phyloP scores from a whole-genome alignment of 768 basidiomycete genomes.

The Xanthoconium stramineum region DNA sequence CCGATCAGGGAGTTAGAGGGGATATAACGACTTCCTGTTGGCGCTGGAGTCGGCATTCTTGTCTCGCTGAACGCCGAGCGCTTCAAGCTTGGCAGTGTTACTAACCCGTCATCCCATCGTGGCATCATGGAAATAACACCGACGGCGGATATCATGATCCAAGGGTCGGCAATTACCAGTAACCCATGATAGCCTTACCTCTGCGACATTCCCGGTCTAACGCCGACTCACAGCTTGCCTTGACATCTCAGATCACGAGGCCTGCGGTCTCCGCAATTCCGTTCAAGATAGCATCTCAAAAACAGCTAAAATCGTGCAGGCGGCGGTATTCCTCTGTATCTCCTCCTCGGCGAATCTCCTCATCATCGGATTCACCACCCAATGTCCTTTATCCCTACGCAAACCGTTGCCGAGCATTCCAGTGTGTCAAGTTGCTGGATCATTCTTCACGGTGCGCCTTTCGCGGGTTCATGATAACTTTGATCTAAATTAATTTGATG shows the following conservation, averaged over 20 bases:
- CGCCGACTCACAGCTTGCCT: constrained; percentile 6
- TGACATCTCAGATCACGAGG: background rate
- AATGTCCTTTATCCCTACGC: constrained; percentile 33
- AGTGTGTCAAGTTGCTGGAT: constrained; percentile 63
- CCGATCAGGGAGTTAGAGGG: constrained; percentile 19
- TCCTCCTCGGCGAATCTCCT: background rate
- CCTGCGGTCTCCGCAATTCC: constrained; percentile 15
- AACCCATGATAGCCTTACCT: too few relatives aligned
- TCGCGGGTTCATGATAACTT: constrained; percentile 28
- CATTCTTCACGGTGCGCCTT: constrained; percentile 55
- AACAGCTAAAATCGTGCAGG: background rate
- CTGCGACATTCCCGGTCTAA: constrained; percentile 20
- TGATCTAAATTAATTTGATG: constrained; percentile 59
- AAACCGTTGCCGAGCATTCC: constrained; percentile 50
- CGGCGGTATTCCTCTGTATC: background rate
- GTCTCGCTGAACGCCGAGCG: background rate
- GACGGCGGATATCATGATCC: background rate
- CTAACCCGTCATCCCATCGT: too few relatives aligned
- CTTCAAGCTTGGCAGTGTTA: background rate
- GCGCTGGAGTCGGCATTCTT: background rate
- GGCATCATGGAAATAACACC: background rate
- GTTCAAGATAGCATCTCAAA: constrained; percentile 13
- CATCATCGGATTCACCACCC: background rate
- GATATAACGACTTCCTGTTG: background rate
- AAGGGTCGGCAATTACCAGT: background rate